Percentiles rank a stretch among this genome's conserved stretches.
Conservation (phyloP, 1,284 basidiomycete species). For the Chalciporus sp. region DNA sequence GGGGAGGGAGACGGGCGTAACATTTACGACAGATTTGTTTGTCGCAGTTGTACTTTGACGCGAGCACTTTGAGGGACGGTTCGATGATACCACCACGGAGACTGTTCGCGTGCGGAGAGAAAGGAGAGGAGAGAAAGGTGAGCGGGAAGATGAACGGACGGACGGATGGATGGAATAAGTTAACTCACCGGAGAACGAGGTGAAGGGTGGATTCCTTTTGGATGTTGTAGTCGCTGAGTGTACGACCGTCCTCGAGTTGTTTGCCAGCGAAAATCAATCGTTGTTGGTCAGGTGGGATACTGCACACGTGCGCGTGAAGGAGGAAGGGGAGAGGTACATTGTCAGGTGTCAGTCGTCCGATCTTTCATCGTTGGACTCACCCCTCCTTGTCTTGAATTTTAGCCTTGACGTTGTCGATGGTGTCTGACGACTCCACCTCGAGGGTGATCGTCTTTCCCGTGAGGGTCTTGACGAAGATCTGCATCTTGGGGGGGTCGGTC, state of each 20-base stretch:
- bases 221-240: slow-evolving; percentile 95
- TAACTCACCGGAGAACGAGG: slow-evolving; percentile 90
- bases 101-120: slow-evolving; percentile 11
- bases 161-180: no score
- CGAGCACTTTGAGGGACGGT: slow-evolving; percentile 96
- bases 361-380: slow-evolving; percentile 40
- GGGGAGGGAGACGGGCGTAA: slow-evolving; percentile 98
- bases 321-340: accelerated
- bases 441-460: slow-evolving; percentile 99
- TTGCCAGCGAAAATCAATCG: slow-evolving; percentile 95
- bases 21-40: slow-evolving; percentile 99
- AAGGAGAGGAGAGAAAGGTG: no score
- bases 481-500: slow-evolving; percentile 57
- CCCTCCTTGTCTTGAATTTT: slow-evolving; percentile 94
- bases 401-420: slow-evolving; percentile 92
- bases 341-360: no score
- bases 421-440: slow-evolving; percentile 96
- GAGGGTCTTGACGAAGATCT: slow-evolving; percentile 95
- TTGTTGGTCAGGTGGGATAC: slow-evolving; percentile 93
- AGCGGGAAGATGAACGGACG: no score
- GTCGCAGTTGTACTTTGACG: slow-evolving; percentile 96
- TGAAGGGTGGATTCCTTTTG: slow-evolving; percentile 99
- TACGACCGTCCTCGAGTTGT: slow-evolving; percentile 96
- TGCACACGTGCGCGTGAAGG: slow-evolving; percentile 25
- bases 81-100: slow-evolving; percentile 88